Evolutionary conservation across 371 early-diverging fungal genomes (phyloP), one percentile per base, ranked within the genome.

Genomic region (Mucor piriformis): DNA sequence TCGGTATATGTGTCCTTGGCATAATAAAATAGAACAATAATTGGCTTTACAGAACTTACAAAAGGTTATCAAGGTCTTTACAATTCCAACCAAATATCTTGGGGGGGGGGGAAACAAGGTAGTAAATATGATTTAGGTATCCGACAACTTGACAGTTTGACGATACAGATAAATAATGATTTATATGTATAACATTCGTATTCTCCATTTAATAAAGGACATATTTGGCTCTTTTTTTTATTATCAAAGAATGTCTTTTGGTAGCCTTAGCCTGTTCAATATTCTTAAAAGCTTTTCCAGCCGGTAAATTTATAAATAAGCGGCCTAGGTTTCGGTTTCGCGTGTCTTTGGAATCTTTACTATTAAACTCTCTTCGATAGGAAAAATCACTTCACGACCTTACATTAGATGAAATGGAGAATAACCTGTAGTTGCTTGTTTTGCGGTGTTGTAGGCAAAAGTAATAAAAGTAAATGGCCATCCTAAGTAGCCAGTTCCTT

Each of bases 391-490:
- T 15, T 49, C 38, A 47, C 64, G 18, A 6, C 64, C 64, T 46
- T 47, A 64, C 56, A 69, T 54, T 12, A 57, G 32, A 16, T 64
- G 18, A 34, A 61, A 69, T 16, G 64, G 69, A 18, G 66, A 49
- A 11, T 16, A 44, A 13, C 57, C 44, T 0, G 61, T 66, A 12
- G 50, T 49, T n/a, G 61, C 56, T 35, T 70, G 66, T 21, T 55
- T 55, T 1, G 57, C 54, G 0, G 66, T 66, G 50, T 70, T 70
- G 38, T 58, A 57, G 0, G 49, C 65, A 46, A 62, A 70, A 0
- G 62, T 57, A 3, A 70, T 48, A 25, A 61, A 64, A 48, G 61
- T 6, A 68, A 23, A 15, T 61, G 48, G 2, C 47, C 37, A 37
- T 61, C 60, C 69, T 54, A 60, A 13, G 12, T 8, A 1, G 38